Conservation (phyloP, 2,329 filamentous ascomycete species). For the Sporothrix humicola region DNA sequence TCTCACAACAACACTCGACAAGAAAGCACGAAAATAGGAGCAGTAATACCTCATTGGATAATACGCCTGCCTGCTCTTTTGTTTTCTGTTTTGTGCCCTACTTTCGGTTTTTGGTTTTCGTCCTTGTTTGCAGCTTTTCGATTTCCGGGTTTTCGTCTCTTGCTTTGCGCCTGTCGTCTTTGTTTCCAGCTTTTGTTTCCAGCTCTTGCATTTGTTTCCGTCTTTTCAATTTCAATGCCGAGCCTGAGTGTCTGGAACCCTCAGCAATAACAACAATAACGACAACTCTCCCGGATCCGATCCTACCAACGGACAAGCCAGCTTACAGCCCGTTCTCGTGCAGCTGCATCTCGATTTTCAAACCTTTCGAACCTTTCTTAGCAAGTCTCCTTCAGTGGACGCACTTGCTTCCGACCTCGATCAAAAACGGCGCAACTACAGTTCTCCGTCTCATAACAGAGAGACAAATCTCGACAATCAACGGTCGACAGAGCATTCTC, state of each 20-base stretch:
- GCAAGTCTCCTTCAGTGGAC: slow-evolving; percentile 39
- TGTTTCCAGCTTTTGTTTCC: background rate
- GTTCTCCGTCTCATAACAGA: background rate
- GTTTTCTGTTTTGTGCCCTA: background rate
- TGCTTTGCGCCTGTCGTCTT: background rate
- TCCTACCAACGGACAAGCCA: background rate
- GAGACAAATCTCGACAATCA: background rate
- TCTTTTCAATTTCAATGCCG: slow-evolving; percentile 12
- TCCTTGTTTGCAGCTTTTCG: background rate
- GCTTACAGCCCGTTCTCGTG: background rate
- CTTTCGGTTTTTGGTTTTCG: background rate
- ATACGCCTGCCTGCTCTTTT: background rate
- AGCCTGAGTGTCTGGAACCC: slow-evolving; percentile 33
- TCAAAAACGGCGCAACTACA: slow-evolving; percentile 29
- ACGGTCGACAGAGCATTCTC: too few relatives aligned
- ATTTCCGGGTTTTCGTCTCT: background rate
- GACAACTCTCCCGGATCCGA: background rate
- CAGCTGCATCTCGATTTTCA: background rate
- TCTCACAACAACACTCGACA: background rate
- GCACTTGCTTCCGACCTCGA: slow-evolving; percentile 26
- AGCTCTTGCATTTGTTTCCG: background rate
- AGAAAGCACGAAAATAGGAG: background rate
- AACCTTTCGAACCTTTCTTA: background rate
- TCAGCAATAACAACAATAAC: slow-evolving; percentile 23
- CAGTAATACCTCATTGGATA: slow-evolving; percentile 22